Percentiles rank a stretch among this genome's conserved stretches.
phyloP scores from a whole-genome alignment of 805 yeast genomes.

The Candida awuae region DNA sequence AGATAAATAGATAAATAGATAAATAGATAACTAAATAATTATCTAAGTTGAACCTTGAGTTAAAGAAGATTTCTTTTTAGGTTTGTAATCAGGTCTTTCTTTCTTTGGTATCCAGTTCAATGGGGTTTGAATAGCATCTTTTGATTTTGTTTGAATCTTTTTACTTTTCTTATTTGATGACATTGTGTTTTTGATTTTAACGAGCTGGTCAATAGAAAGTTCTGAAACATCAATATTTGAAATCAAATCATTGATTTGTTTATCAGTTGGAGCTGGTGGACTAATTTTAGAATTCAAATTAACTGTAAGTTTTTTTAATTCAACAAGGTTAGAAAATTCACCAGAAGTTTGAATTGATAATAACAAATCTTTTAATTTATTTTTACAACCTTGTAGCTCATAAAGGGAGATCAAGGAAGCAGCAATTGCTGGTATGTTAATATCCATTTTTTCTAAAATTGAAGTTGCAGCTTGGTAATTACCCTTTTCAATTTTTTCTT shows the following conservation, averaged over 20 bases:
- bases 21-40: not conserved
- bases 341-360: not conserved
- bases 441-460: slow-evolving; percentile 28
- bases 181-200: slow-evolving; percentile 18
- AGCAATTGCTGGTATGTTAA: slow-evolving; percentile 38
- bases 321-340: slow-evolving; percentile 18
- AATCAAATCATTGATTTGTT: slow-evolving; percentile 23
- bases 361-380: slow-evolving; percentile 28
- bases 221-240: slow-evolving; percentile 26
- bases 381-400: slow-evolving; percentile 36
- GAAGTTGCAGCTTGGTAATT: slow-evolving; percentile 30
- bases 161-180: slow-evolving; percentile 12
- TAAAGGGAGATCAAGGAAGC: slow-evolving; percentile 43
- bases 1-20: not conserved
- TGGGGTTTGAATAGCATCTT: slow-evolving; percentile 18
- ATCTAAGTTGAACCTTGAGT: not conserved
- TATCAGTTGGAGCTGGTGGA: slow-evolving; percentile 1
- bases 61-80: slow-evolving; percentile 54
- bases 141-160: slow-evolving; percentile 16
- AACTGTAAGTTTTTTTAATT: slow-evolving; percentile 14
- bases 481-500: slow-evolving; percentile 25
- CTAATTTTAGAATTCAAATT: not conserved
- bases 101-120: slow-evolving; percentile 82
- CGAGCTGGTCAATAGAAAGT: slow-evolving; percentile 24
- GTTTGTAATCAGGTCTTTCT: slow-evolving; percentile 76